Base-by-base conservation (phyloP, 2,329 filamentous ascomycete species). In the Didymella glomerata region DNA sequence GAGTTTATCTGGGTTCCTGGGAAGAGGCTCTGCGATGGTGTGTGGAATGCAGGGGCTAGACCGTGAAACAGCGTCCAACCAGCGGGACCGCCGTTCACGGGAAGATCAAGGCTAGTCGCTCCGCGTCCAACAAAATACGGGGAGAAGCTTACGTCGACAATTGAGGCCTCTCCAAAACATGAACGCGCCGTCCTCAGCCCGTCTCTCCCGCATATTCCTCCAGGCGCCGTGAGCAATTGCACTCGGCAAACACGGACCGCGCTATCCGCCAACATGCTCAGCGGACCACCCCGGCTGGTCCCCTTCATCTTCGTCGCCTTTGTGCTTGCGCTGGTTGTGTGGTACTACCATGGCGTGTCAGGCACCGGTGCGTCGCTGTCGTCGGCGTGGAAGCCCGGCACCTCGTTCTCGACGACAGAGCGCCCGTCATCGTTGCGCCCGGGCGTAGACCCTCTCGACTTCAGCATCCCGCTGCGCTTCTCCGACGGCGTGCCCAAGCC, bases 391-490 rank as follows among this genome's bases (percentile, higher is more conserved):
- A 65, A 32, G 36, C 46, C 62, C 32, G 57, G 61, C 20, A 46
- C 44, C 22, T 56, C 59, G 36, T 54, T 61, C 10, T 20, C 50
- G 45, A 46, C 46, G 30, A 46, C 56, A 40, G 24, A 30, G 34
- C 40, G 56, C n/a, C 61, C 61, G 11, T 57, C 58, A 24, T 54
- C 60, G 50, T 56, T 68, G 25, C 45, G 60, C 5, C 65, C 64
- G 22, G 58, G 58, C 47, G 67, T 66, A 45, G 69, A 75, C 30
- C 66, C 72, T 13, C 71, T 76, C 52, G 75, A 77, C 58, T 77
- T 77, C 57, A 67, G 73, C 64, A 70, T 76, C 10, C 68, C 73
- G 28, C 51, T 76, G 59, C 67, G 66, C 48, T 77, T 76, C 63
- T 63, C 49, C 0, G 74, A 76, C 10, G 72, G 70, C 25, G 45